Evolutionary conservation across 768 basidiomycete genomes (phyloP).

Genomic region (Trametes sanguinea): DNA sequence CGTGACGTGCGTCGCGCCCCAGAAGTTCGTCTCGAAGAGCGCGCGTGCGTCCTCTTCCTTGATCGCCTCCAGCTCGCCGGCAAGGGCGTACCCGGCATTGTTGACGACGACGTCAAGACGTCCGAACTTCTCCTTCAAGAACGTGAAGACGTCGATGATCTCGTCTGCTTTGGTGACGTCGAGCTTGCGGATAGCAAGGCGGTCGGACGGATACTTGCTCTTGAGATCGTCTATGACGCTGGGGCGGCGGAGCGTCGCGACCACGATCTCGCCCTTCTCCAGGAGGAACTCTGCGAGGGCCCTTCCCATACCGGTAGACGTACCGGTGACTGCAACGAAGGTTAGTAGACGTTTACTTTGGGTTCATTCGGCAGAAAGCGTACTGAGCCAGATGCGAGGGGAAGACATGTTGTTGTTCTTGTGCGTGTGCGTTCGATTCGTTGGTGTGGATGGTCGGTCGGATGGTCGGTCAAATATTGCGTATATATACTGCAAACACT

Average conservation of each 20-base stretch:
- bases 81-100: slow-evolving; percentile 24
- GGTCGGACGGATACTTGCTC: slow-evolving; percentile 12
- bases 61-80: slow-evolving; percentile 24
- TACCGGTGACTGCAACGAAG: slow-evolving; percentile 27
- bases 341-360: too few species aligned
- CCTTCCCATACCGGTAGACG: slow-evolving; percentile 30
- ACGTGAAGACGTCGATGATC: slow-evolving; percentile 23
- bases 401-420: too few species aligned
- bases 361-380: too few species aligned
- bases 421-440: too few species aligned
- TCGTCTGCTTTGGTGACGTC: slow-evolving; percentile 24
- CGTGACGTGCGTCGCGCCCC: slow-evolving; percentile 33
- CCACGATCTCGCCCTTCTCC: slow-evolving; percentile 26
- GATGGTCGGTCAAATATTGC: too few species aligned
- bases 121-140: slow-evolving; percentile 20
- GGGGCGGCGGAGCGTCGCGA: slow-evolving; percentile 32
- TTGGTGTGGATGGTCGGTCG: too few species aligned
- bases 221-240: slow-evolving; percentile 27
- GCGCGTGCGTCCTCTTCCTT: slow-evolving; percentile 15
- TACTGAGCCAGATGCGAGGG: too few species aligned
- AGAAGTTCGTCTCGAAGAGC: slow-evolving; percentile 32
- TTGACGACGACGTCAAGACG: slow-evolving; percentile 31
- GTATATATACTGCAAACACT: too few species aligned
- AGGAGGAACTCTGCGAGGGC: slow-evolving; percentile 27
- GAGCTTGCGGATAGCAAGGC: slow-evolving; percentile 25